Evolutionary conservation across 192 early-diverging fungal species (phyloP).

Genomic region (Lunasporangiospora selenospora): DNA sequence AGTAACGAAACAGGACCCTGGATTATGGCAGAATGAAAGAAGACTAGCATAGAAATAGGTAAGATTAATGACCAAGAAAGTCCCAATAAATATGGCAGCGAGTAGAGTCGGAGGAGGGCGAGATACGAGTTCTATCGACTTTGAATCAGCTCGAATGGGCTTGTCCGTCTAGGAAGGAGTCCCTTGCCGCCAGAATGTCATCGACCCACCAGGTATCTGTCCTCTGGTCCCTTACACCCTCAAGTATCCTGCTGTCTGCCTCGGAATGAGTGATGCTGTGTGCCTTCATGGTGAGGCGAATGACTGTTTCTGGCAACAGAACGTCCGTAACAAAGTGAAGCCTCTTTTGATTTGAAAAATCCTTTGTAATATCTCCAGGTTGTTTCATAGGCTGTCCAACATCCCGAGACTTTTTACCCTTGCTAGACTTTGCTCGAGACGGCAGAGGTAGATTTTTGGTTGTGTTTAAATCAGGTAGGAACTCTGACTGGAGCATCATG

Average conservation of each 20-base stretch:
- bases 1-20: no score
- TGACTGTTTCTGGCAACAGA: constrained; percentile 33
- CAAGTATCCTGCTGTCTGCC: constrained; percentile 14
- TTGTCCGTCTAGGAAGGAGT: constrained; percentile 29
- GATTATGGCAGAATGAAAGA: no score
- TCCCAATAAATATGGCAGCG: no score
- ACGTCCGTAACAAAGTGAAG: constrained; percentile 37
- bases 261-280: constrained; percentile 10
- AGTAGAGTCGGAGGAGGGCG: no score
- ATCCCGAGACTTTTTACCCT: neutral
- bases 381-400: constrained; percentile 19
- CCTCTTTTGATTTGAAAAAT: constrained; percentile 21
- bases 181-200: constrained; percentile 34
- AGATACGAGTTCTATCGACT: no score
- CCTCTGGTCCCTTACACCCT: constrained; percentile 1
- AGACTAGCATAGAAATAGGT: no score
- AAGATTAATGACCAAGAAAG: no score
- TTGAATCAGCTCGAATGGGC: no score
- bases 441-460: constrained; percentile 6
- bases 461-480: constrained; percentile 31
- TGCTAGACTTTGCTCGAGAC: neutral
- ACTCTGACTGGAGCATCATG: constrained; percentile 24
- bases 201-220: constrained; percentile 41
- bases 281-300: constrained; percentile 25
- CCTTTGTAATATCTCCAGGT: constrained; percentile 8